Evolutionary conservation across 2,329 filamentous ascomycete species (phyloP).

Genomic region (Uncinocarpus reesii): DNA sequence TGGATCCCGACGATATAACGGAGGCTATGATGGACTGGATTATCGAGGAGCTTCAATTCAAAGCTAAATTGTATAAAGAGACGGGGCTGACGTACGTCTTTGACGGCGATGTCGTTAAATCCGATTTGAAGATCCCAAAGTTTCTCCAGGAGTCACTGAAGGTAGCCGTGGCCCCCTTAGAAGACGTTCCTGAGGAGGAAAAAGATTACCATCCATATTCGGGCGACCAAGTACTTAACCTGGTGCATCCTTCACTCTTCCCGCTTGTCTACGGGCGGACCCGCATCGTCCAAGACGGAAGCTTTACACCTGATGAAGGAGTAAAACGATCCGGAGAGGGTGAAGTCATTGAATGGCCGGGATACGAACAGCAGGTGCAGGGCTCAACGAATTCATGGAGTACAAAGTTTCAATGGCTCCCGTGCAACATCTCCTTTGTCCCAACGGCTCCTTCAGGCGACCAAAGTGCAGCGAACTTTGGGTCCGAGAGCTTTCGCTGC

Average conservation of each 20-base stretch:
- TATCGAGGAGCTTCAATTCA: constrained; percentile 42
- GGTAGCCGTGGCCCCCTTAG: constrained; percentile 41
- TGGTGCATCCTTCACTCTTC: constrained; percentile 52
- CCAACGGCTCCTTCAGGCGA: constrained; percentile 2
- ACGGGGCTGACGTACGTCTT: constrained; percentile 36
- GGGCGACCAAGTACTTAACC: constrained; percentile 48
- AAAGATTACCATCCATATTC: constrained; percentile 57
- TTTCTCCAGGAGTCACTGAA: constrained; percentile 37
- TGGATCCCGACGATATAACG: constrained; percentile 23
- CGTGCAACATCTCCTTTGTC: constrained; percentile 27
- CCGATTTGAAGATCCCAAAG: constrained; percentile 40
- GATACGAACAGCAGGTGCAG: not conserved
- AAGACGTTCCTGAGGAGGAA: constrained; percentile 42
- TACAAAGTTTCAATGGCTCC: constrained; percentile 38
- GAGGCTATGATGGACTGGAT: constrained; percentile 31
- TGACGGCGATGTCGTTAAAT: constrained; percentile 44
- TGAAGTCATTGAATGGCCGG: constrained; percentile 12
- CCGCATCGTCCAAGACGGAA: constrained; percentile 19
- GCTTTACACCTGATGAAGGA: constrained; percentile 22
- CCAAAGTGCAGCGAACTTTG: not conserved
- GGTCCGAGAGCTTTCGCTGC: constrained; percentile 12
- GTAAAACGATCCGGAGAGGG: constrained; percentile 17
- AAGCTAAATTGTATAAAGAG: constrained; percentile 34
- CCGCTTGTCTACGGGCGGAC: constrained; percentile 27
- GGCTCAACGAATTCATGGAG: constrained; percentile 15